Base-by-base conservation (phyloP, 2,329 filamentous ascomycete genomes). In the Talaromyces verruculosus region DNA sequence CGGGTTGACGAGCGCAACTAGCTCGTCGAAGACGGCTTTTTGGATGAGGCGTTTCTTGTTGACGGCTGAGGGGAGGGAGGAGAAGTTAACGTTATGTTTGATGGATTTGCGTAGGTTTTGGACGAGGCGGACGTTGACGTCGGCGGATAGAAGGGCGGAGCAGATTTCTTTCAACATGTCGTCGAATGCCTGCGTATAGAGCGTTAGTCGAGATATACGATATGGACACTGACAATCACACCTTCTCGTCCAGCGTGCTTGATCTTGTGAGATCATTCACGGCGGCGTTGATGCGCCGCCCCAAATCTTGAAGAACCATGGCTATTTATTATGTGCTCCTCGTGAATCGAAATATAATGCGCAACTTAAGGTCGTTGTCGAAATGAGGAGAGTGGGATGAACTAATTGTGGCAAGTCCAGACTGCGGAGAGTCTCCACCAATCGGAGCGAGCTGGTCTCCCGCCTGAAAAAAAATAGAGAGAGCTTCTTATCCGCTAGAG, bases 41-140 rank as follows among this genome's bases (percentile, higher is more conserved):
- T 99, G 95, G 75, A 99, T 97, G 67, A 99, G 84, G 71, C 94
- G 92, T 82, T 98, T 98, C 87, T 98, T 99, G 84, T 98, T 99
- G 70, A 96, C 92, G 71, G 91, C 91, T 33, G 93, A 88, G 3
- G 93, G 91, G 17, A 97, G 86, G 68, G 97, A 92, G 77, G 95
- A 93, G 83, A 99, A 97, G 82, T 97, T 97, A 80, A 99, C 95
- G 37, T 89, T 87, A 67, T 86, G 82, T 77, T 93, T 93, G 77
- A 99, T 98, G 39, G 93, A 96, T 79, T 96, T 97, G 71, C 94
- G 92, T 58, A 99, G 88, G 72, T 90, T 89, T 74, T 91, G 89
- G 67, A 99, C 95, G 62, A 99, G 91, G 74, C 91, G 91, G 70
- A 99, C 91, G 78, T 98, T 99, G 76, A 99, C 95, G 74, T 99